A percentile compares a stretch with the other conserved stretches of the same genome.
Conservation (phyloP, 306 rosid genomes). For the Spatholobus suberectus region DNA sequence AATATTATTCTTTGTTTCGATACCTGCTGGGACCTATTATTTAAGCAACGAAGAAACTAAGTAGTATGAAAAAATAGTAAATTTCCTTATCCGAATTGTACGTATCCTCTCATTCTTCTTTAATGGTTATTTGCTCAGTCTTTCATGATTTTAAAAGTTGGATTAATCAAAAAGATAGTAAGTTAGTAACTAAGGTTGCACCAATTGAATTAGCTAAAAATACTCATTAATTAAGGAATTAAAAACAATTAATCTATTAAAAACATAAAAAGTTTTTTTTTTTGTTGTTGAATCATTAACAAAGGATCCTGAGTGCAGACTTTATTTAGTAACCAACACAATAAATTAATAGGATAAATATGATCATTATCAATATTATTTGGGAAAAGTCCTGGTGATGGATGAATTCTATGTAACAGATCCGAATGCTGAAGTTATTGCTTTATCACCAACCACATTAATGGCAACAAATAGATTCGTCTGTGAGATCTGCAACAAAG, state of each 20-base stretch:
- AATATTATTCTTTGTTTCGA: background rate
- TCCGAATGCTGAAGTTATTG: constrained; percentile 81
- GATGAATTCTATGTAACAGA: constrained; percentile 46
- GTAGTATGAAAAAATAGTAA: background rate
- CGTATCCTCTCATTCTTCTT: background rate
- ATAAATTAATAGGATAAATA: background rate
- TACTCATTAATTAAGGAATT: background rate
- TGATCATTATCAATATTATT: background rate
- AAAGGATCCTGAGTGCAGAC: background rate
- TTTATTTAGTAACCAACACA: background rate
- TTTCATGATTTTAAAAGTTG: background rate
- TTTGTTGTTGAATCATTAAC: background rate
- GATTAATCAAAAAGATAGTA: background rate
- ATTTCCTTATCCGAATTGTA: background rate
- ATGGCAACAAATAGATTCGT: constrained; percentile 83
- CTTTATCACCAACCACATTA: constrained; percentile 74
- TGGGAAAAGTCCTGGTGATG: background rate
- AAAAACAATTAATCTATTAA: background rate
- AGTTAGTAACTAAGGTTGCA: background rate
- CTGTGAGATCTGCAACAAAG: constrained; percentile 54
- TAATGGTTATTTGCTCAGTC: background rate
- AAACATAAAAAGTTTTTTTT: background rate
- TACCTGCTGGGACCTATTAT: background rate
- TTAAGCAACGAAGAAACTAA: background rate
- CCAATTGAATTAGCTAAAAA: background rate